phyloP scores from a whole-genome alignment of 257 asterid species.

The Mitragyna speciosa region DNA sequence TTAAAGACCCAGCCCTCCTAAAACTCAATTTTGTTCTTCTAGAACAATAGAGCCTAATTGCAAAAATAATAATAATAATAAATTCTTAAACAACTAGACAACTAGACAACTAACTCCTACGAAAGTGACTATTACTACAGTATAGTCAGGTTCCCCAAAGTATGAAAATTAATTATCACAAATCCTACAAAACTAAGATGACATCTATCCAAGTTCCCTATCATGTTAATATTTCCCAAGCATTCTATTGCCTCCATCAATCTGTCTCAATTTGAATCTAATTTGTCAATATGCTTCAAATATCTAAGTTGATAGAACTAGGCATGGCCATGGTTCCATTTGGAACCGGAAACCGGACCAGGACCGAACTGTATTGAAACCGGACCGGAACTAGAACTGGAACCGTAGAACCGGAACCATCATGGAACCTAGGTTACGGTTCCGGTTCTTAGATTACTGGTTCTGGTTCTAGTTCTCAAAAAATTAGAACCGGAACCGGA shows the following conservation, averaged over 20 bases:
- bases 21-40: no score
- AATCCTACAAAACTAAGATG: background rate
- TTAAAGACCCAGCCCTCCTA: background rate
- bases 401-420: no score
- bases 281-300: background rate
- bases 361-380: no score
- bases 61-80: no score
- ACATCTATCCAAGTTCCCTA: background rate
- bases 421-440: no score
- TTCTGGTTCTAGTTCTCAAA: no score
- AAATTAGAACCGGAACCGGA: no score
- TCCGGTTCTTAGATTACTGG: no score
- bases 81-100: background rate
- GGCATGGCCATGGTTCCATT: no score
- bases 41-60: background rate
- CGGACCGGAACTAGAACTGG: no score
- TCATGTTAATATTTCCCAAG: background rate
- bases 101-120: background rate
- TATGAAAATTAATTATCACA: background rate
- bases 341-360: no score
- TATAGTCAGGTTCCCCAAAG: background rate
- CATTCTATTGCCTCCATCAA: background rate
- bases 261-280: background rate
- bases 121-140: background rate
- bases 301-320: background rate